Evolutionary conservation across 768 basidiomycete genomes (phyloP).

Genomic region (Naganishia kalamii): DNA sequence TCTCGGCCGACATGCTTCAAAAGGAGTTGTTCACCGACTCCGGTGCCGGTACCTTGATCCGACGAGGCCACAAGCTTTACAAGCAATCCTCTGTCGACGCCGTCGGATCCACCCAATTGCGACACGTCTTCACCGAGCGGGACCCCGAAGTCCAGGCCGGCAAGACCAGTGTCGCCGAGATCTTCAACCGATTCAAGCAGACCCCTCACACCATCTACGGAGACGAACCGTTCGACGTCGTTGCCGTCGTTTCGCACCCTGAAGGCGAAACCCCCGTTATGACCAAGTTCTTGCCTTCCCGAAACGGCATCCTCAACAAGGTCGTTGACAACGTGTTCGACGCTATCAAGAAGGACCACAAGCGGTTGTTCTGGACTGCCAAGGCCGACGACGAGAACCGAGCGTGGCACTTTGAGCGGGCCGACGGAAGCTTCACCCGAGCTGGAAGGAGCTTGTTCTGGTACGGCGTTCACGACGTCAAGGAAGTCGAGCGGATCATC

Average conservation of each 20-base stretch:
- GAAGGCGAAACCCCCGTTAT: constrained; percentile 78
- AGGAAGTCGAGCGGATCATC: constrained; percentile 82
- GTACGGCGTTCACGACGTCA: constrained; percentile 88
- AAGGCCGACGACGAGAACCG: constrained; percentile 93
- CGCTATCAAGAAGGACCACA: constrained; percentile 91
- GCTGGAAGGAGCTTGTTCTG: constrained; percentile 92
- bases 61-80: constrained; percentile 96
- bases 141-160: constrained; percentile 85
- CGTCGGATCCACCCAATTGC: constrained; percentile 87
- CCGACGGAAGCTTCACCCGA: constrained; percentile 93
- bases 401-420: constrained; percentile 96
- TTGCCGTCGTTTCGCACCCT: constrained; percentile 90
- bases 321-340: constrained; percentile 97
- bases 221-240: constrained; percentile 93
- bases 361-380: constrained; percentile 94
- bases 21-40: constrained; percentile 98
- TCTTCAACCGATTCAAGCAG: constrained; percentile 71
- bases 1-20: constrained; percentile 83
- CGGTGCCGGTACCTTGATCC: constrained; percentile 95
- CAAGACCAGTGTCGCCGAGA: constrained; percentile 74
- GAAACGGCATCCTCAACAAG: constrained; percentile 82
- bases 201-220: constrained; percentile 90
- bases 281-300: constrained; percentile 83
- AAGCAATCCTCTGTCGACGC: constrained; percentile 73
- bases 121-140: constrained; percentile 88